These are phyloP conservation scores for Metarhizium humberi DNA, from an alignment of 2,329 filamentous ascomycete genomes.

Conservation along the genomic window DNA sequence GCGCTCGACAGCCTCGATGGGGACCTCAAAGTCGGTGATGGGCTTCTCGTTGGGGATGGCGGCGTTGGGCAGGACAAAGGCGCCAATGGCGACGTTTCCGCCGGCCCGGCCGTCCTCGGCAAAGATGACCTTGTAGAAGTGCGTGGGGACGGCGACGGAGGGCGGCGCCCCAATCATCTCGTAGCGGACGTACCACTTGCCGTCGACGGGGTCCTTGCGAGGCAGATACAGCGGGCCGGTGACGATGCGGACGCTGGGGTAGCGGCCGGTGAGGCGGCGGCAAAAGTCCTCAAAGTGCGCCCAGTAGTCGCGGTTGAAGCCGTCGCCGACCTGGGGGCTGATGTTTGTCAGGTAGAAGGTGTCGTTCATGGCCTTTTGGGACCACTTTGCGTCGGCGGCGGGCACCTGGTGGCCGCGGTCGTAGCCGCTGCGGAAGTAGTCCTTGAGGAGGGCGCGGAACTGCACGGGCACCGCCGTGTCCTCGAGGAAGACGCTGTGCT, in stretches of 20 bases:
- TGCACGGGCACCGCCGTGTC: constrained; percentile 70
- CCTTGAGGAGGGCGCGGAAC: constrained; percentile 83
- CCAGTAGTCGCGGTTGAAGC: constrained; percentile 99
- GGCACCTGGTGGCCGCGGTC: constrained; percentile 96
- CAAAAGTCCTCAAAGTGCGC: constrained; percentile 98
- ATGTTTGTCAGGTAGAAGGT: constrained; percentile 94
- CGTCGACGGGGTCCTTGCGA: constrained; percentile 68
- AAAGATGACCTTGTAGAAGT: constrained; percentile 99
- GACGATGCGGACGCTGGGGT: constrained; percentile 82
- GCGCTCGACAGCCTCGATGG: constrained; percentile 83
- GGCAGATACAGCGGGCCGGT: constrained; percentile 93
- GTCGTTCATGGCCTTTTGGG: constrained; percentile 85
- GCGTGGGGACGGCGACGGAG: constrained; percentile 90
- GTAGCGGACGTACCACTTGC: constrained; percentile 92
- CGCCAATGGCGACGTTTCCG: constrained; percentile 78
- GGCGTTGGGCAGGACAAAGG: constrained; percentile 92
- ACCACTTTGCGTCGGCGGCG: constrained; percentile 94
- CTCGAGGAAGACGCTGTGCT: constrained; percentile 74
- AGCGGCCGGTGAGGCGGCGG: constrained; percentile 66
- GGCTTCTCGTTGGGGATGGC: constrained; percentile 80
- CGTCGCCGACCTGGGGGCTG: constrained; percentile 96
- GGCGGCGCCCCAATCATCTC: constrained; percentile 93
- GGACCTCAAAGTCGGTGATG: constrained; percentile 87
- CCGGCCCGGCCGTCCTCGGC: constrained; percentile 67
- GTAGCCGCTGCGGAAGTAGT: constrained; percentile 92